phyloP scores from a whole-genome alignment of 2,329 filamentous ascomycete species.

The Beauveria brongniartii region DNA sequence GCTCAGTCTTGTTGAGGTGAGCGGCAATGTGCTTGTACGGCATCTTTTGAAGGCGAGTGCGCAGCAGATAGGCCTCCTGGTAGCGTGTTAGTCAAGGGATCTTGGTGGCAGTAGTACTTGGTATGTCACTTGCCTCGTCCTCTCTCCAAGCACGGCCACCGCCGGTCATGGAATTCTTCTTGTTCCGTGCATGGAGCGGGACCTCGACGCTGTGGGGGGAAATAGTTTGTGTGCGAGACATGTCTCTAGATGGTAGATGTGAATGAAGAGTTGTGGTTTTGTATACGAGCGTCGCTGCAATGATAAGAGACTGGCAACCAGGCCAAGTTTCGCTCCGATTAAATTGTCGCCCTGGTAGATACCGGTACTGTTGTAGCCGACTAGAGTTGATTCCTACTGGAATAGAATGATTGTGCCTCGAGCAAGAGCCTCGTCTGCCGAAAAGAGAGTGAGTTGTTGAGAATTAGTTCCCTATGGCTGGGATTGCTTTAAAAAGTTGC shows the following conservation, averaged over 20 bases:
- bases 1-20: constrained; percentile 78
- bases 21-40: constrained; percentile 85
- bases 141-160: constrained; percentile 79
- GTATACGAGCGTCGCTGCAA: constrained; percentile 3
- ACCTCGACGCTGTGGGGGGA: constrained; percentile 38
- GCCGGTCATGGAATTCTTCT: constrained; percentile 61
- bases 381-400: not conserved
- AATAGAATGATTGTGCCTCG: not conserved
- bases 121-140: constrained; percentile 56
- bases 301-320: not conserved
- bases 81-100: constrained; percentile 11
- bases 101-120: not conserved
- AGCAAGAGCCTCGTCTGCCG: not conserved
- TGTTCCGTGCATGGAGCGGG: constrained; percentile 50
- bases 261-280: constrained; percentile 7
- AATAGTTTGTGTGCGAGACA: constrained; percentile 45
- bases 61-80: constrained; percentile 75
- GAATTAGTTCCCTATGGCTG: not conserved
- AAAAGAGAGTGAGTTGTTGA: not conserved
- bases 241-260: constrained; percentile 27
- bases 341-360: not conserved
- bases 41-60: constrained; percentile 80
- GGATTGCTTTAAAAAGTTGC: not conserved
- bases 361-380: not conserved
- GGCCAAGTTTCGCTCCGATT: not conserved